These are phyloP conservation scores for Pythium volutum DNA, from an alignment of 352 stramenopile genomes.

Conservation along the genomic window DNA sequence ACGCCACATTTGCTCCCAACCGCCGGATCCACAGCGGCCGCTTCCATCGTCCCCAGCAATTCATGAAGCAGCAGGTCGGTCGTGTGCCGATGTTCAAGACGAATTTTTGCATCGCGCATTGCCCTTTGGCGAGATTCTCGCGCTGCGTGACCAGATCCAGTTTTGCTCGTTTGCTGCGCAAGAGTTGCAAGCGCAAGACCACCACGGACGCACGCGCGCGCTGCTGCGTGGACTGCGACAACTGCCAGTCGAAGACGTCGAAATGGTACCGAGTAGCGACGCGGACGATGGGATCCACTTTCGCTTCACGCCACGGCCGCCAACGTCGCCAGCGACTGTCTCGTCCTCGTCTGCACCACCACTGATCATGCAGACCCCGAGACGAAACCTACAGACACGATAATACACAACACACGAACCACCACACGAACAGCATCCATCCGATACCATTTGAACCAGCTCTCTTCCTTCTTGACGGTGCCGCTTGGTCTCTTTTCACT, in stretches of 20 bases:
- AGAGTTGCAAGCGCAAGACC: conserved; percentile 25
- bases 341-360: neutral
- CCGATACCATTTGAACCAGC: neutral
- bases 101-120: conserved; percentile 43
- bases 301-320: conserved; percentile 2
- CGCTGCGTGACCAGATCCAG: conserved; percentile 43
- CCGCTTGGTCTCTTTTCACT: neutral
- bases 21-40: neutral
- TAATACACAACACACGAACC: conserved; percentile 22
- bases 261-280: conserved; percentile 9
- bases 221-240: conserved; percentile 43
- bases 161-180: conserved; percentile 37
- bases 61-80: conserved; percentile 11
- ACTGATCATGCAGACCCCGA: neutral
- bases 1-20: no score
- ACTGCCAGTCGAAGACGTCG: conserved; percentile 43
- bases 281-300: conserved; percentile 8
- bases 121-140: conserved; percentile 40
- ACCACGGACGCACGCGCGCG: conserved; percentile 31
- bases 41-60: neutral
- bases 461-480: neutral
- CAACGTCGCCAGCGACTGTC: neutral
- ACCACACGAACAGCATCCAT: neutral
- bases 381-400: conserved; percentile 16
- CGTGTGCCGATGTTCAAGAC: conserved; percentile 43